Evolutionary conservation across 768 basidiomycete genomes (phyloP).

Genomic region (Phanerochaete sordida): DNA sequence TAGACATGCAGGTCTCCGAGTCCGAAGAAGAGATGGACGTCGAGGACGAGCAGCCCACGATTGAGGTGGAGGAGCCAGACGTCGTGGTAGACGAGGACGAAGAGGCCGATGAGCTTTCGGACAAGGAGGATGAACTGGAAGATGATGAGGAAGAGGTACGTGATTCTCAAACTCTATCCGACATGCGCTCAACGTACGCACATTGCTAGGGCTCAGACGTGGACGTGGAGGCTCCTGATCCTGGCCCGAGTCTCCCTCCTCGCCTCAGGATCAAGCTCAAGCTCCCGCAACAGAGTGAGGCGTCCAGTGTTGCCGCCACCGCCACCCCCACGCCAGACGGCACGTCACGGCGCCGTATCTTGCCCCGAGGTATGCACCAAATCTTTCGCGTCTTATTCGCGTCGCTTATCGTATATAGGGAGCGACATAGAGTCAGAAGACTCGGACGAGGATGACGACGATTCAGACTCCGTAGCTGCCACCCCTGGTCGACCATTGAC

Average conservation of each 20-base stretch:
- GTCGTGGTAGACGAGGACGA: constrained; percentile 37
- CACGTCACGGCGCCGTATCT: constrained; percentile 15
- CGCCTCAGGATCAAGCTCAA: constrained; percentile 63
- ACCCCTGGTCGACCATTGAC: constrained; percentile 30
- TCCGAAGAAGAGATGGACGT: constrained; percentile 14
- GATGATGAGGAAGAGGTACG: constrained; percentile 24
- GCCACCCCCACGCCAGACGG: constrained; percentile 17
- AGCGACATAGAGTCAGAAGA: constrained; percentile 42
- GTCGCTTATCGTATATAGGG: constrained; percentile 20
- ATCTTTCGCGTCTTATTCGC: neutral
- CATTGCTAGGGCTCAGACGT: constrained; percentile 3
- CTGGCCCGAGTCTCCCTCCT: constrained; percentile 28
- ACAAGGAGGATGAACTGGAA: constrained; percentile 37
- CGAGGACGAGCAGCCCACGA: constrained; percentile 10
- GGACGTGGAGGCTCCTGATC: constrained; percentile 12
- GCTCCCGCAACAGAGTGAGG: constrained; percentile 34
- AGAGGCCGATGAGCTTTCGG: constrained; percentile 26
- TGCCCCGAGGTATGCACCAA: constrained; percentile 13
- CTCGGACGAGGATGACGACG: constrained; percentile 37
- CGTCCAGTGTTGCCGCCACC: constrained; percentile 11
- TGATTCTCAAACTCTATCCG: too few relatives aligned
- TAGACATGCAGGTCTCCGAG: constrained; percentile 13
- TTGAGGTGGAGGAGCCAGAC: constrained; percentile 36
- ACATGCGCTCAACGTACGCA: neutral
- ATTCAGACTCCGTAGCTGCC: constrained; percentile 22